These are phyloP conservation scores for Petunia secreta DNA, from an alignment of 257 asterid species.

Conservation along the genomic window DNA sequence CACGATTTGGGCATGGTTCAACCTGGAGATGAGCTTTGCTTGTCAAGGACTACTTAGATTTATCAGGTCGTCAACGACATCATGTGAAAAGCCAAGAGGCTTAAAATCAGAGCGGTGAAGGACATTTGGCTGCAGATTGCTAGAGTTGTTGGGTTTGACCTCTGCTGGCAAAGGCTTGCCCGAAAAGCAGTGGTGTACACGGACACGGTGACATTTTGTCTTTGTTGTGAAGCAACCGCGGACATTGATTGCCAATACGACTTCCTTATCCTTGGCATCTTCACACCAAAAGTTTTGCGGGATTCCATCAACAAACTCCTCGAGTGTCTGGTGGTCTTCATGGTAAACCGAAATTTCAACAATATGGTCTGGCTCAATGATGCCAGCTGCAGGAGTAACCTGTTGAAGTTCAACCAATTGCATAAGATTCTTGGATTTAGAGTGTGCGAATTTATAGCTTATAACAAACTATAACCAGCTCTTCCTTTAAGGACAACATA, in stretches of 20 bases:
- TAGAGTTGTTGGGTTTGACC: constrained; percentile 37
- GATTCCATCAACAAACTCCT: constrained; percentile 86
- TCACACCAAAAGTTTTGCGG: constrained; percentile 92
- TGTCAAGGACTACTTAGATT: constrained; percentile 67
- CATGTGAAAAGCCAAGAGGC: constrained; percentile 55
- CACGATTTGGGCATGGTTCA: background rate
- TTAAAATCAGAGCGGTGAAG: constrained; percentile 75
- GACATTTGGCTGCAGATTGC: constrained; percentile 48
- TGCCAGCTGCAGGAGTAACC: constrained; percentile 85
- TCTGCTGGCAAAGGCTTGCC: constrained; percentile 63
- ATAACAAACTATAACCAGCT: background rate
- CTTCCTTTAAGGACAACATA: background rate
- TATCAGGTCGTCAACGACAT: constrained; percentile 69
- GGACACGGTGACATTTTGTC: constrained; percentile 65
- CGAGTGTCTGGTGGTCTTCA: constrained; percentile 79
- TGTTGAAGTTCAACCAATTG: constrained; percentile 36
- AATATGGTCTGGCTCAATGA: constrained; percentile 67
- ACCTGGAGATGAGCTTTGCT: background rate
- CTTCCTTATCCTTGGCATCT: constrained; percentile 96
- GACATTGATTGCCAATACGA: constrained; percentile 55
- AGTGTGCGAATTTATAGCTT: background rate
- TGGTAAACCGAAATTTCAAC: constrained; percentile 74
- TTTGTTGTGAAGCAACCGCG: constrained; percentile 67
- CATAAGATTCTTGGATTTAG: constrained; percentile 14
- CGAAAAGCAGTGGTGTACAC: constrained; percentile 75